These are phyloP conservation scores for Pulveroboletus ravenelii DNA, from an alignment of 768 basidiomycete genomes.

Conservation along the genomic window DNA sequence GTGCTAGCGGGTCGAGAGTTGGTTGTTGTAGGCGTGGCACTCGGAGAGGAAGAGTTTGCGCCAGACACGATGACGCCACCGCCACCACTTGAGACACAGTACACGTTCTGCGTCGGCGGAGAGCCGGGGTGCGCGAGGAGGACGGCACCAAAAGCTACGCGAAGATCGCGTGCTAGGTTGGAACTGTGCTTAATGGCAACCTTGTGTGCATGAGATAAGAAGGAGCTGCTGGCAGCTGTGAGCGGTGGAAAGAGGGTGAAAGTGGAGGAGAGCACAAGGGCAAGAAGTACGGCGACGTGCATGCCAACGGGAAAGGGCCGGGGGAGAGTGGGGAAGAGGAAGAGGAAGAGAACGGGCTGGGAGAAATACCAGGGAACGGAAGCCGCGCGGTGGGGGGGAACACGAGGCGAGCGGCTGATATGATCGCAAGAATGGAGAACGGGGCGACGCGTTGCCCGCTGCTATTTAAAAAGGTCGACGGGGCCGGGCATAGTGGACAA, in stretches of 20 bases:
- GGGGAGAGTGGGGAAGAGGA: background rate
- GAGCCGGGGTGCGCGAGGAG: constrained; percentile 40
- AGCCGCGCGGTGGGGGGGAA: constrained; percentile 12
- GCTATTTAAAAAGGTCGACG: background rate
- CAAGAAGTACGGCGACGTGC: constrained; percentile 26
- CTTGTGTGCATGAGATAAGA: constrained; percentile 45
- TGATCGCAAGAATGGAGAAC: background rate
- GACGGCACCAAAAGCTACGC: constrained; percentile 55
- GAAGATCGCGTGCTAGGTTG: constrained; percentile 63
- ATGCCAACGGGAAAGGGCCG: constrained; percentile 12
- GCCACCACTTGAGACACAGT: constrained; percentile 30
- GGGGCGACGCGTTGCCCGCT: too few species aligned
- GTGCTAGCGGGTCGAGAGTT: constrained; percentile 16
- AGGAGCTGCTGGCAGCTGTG: constrained; percentile 25
- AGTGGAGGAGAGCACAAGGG: constrained; percentile 29
- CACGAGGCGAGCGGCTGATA: constrained; percentile 16
- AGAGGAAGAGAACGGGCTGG: constrained; percentile 2
- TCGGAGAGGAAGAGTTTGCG: constrained; percentile 21
- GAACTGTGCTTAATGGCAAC: constrained; percentile 56
- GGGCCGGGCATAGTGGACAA: background rate
- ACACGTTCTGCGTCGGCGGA: constrained; percentile 29
- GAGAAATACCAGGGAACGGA: background rate
- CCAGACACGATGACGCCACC: constrained; percentile 18
- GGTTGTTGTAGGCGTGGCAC: constrained; percentile 21
- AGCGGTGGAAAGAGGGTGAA: constrained; percentile 23